phyloP scores from a whole-genome alignment of 116 monocot species.

The Thalassia testudinum region DNA sequence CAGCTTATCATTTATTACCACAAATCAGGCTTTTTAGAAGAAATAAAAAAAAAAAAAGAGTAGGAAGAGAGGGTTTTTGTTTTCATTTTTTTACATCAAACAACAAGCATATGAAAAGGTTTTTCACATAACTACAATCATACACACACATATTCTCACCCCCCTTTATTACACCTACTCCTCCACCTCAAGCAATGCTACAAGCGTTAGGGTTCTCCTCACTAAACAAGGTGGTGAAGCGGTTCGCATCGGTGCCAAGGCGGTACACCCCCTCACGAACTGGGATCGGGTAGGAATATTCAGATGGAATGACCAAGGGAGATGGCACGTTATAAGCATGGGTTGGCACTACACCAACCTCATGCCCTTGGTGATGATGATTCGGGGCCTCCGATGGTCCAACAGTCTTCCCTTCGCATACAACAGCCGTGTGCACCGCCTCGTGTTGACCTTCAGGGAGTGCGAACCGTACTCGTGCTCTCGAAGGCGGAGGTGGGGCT shows the following conservation, averaged over 20 bases:
- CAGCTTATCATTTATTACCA: no score
- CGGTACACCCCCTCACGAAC: conserved; percentile 61
- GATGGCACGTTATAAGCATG: conserved; percentile 54
- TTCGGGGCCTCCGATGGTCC: not conserved
- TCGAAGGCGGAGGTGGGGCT: not conserved
- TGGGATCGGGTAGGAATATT: conserved; percentile 50
- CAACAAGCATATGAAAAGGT: no score
- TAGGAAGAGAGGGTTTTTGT: no score
- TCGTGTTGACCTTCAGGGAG: not conserved
- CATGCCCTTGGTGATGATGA: not conserved
- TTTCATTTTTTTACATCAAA: no score
- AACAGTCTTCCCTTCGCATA: no score
- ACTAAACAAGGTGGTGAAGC: conserved; percentile 59
- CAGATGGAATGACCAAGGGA: conserved; percentile 20
- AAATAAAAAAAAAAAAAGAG: no score
- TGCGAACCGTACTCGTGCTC: conserved; percentile 4
- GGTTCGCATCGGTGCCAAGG: conserved; percentile 52
- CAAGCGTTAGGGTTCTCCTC: conserved; percentile 96
- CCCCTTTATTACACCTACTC: not conserved
- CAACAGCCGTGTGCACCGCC: not conserved
- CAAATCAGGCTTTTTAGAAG: no score
- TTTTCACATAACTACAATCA: not conserved
- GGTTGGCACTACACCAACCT: not conserved
- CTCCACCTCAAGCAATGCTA: conserved; percentile 22
- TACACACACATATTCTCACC: not conserved